Base-by-base conservation (phyloP, 441 rosid genomes). In the Theobroma grandiflorum region DNA sequence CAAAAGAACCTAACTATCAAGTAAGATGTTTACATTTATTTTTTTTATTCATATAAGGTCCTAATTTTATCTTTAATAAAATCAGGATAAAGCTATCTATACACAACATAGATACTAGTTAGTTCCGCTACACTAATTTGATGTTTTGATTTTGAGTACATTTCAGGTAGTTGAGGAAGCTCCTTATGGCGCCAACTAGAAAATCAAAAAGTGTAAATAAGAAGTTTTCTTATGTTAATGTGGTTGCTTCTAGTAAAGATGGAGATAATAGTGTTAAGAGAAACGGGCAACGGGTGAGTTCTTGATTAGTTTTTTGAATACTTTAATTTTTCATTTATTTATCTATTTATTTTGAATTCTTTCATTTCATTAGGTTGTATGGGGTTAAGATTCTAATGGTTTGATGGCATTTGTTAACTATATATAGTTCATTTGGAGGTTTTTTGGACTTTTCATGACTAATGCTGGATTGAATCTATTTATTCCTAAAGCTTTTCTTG, bases 161-260 rank as follows among this genome's bases (percentile, higher is more conserved):
- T 83, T 81, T 80, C 75, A 84, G 88, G 82, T 65, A 79, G 53
- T 63, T 52, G 73, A 85, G 84, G 83, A 81, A 87, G 82, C 78
- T 80, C 75, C 71, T 72, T 73, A 92, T 95, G 98, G 95, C 97
- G 49, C 98, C 98, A 31, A 81, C 96, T 57, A 92, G 86, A 70
- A 93, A 91, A 78, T 87, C 97, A 20, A 90, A 87, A 85, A 87
- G 87, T 75, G 85, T 76, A 68, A 86, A 87, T 87, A 91, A 84
- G 88, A 91, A 87, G 81, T 80, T 83, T 75, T 80, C 95, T 37
- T 79, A 85, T 83, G 33, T 75, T 72, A 88, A 85, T 81, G 94
- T 84, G 49, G 90, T 84, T 66, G 75, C 89, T 77, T 78, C 93
- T 55, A 81, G 72, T 75, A 92, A 92, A 85, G 90, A 86, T 67